Evolutionary conservation across 768 basidiomycete genomes (phyloP), one percentile per base, ranked within the genome.

Genomic region (Leucosporidium yakuticum): DNA sequence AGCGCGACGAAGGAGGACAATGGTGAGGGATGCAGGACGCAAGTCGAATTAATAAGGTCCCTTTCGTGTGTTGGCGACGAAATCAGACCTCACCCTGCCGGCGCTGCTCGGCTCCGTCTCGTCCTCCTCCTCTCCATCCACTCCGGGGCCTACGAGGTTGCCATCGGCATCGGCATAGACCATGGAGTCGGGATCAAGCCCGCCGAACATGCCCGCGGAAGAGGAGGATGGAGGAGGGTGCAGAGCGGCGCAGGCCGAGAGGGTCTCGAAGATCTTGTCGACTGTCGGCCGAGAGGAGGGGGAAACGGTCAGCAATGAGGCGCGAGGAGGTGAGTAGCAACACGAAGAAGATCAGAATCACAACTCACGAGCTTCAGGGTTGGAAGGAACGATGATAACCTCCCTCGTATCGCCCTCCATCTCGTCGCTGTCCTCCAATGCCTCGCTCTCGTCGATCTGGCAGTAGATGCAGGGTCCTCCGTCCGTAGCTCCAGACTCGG

Each of bases 231-330:
- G 2, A 15, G 64, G 25, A 1, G 92, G 90, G 74, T 95, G 91
- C 17, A 94, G 82, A 12, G 92, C 83, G 9, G 91, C 90, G 76
- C 92, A 93, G 61, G 82, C 73, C 0, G 92, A 93, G 54, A 95
- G 83, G n/a, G 89, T 84, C 73, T 90, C 88, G 73, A 94, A 94
- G 66, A 94, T 90, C 19, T 82, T 76, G 55, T 93, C 90, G 69
- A 93, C 92, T 94, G 74, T 25, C 51, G 4, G 25, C 44, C 49
- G 49, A 34, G 62, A 34, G 23, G 2, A n/a, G 39, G 32, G 51
- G 12, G 6, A 32, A 31, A 53, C 25, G 19, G 48, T 62, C 39
- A 31, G 49, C 14, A 62, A 44, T 55, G 27, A n/a, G 50, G 8
- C 2, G 55, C 19, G 8, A 60, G 4, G 25, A 32, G n/a, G 15